Percentiles rank a stretch among this genome's conserved stretches.
These are phyloP conservation scores for Cryptococcus wingfieldii DNA, from an alignment of 1,284 basidiomycete genomes.

Conservation along the genomic window DNA sequence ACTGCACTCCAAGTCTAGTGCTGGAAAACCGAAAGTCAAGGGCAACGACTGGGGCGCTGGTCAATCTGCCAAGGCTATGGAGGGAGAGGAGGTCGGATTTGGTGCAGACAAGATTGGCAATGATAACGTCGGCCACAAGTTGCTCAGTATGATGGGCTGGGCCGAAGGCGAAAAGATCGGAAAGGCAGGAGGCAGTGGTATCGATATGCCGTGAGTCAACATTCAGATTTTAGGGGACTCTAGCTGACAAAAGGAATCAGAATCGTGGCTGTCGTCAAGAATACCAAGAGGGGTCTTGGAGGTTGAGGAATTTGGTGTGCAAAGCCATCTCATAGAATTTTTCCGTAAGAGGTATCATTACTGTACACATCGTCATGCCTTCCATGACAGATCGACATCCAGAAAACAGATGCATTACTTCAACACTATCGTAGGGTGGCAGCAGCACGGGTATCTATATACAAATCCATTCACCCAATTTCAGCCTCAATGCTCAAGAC, in stretches of 20 bases:
- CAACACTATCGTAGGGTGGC: too few relatives aligned
- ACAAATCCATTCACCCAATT: not conserved
- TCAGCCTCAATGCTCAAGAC: constrained; percentile 37
- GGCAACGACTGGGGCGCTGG: constrained; percentile 12
- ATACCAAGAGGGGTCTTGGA: constrained; percentile 50
- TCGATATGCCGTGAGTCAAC: constrained; percentile 48
- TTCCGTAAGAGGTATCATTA: too few relatives aligned
- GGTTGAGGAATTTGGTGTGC: not conserved
- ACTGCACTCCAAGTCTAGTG: constrained; percentile 23
- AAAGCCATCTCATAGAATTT: too few relatives aligned
- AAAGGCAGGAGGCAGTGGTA: constrained; percentile 32
- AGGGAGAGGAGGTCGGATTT: constrained; percentile 47
- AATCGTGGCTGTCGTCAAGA: constrained; percentile 50
- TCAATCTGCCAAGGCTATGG: constrained; percentile 35
- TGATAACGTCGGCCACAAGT: constrained; percentile 48
- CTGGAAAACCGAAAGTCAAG: constrained; percentile 8
- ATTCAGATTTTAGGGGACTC: not conserved
- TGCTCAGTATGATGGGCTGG: constrained; percentile 50
- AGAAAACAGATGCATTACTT: too few relatives aligned
- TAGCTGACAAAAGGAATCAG: constrained; percentile 21
- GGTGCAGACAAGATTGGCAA: constrained; percentile 44
- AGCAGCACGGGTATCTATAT: too few relatives aligned
- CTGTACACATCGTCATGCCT: too few relatives aligned
- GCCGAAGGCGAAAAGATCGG: constrained; percentile 46
- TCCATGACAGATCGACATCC: too few relatives aligned